Evolutionary conservation across 345 rosid species (phyloP).

Genomic region (Carallia brachiata): DNA sequence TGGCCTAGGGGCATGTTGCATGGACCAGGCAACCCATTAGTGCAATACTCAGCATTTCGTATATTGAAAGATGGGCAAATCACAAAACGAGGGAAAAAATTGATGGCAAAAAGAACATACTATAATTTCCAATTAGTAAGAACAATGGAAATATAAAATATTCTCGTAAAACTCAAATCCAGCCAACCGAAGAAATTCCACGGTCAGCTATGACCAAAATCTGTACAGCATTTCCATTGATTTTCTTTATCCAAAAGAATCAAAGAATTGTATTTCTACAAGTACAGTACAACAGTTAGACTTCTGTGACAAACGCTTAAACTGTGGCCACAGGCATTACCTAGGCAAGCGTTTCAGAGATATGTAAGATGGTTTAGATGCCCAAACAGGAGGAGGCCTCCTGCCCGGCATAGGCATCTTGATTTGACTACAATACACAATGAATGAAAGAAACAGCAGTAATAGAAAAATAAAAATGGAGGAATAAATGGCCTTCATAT

Average conservation of each 20-base stretch:
- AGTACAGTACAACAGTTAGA: background rate
- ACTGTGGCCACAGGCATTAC: slow-evolving; percentile 5
- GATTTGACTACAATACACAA: slow-evolving; percentile 35
- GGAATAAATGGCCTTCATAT: slow-evolving; percentile 25
- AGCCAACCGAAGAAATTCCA: background rate
- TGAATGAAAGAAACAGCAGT: slow-evolving; percentile 33
- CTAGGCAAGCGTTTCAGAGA: slow-evolving; percentile 35
- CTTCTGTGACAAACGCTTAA: too few relatives aligned
- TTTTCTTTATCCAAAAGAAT: slow-evolving; percentile 22
- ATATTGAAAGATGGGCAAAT: too few relatives aligned
- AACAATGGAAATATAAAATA: too few relatives aligned
- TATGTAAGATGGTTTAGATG: slow-evolving; percentile 40
- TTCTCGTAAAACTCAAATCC: background rate
- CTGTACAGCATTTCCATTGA: background rate
- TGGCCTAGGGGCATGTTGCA: background rate
- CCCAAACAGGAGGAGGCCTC: slow-evolving; percentile 23
- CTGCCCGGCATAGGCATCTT: slow-evolving; percentile 49
- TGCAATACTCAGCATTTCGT: too few relatives aligned
- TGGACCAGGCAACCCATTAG: too few relatives aligned
- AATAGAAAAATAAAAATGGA: slow-evolving; percentile 35
- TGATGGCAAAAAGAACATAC: too few relatives aligned
- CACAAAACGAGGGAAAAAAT: too few relatives aligned
- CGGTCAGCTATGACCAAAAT: background rate
- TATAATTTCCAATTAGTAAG: too few relatives aligned
- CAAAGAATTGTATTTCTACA: slow-evolving; percentile 16